These are phyloP conservation scores for Santalum album DNA, from an alignment of 164 flowering plant genomes.

Conservation along the genomic window DNA sequence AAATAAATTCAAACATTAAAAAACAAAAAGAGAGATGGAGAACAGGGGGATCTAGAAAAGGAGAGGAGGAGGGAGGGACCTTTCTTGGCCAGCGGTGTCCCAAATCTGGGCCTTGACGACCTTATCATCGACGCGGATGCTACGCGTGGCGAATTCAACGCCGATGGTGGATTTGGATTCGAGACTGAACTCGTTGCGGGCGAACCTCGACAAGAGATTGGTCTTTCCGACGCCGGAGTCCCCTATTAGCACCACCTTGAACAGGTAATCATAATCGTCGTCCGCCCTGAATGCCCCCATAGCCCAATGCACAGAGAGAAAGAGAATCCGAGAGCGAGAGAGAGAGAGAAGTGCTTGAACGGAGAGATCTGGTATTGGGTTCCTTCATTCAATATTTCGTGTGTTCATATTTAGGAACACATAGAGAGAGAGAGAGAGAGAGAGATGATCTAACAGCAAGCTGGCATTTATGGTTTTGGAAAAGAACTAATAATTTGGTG, in stretches of 20 bases:
- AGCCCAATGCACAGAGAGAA: background rate
- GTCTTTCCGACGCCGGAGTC: slow-evolving; percentile 72
- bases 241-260: slow-evolving; percentile 67
- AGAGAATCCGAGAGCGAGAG: background rate
- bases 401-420: background rate
- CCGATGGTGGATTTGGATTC: slow-evolving; percentile 73
- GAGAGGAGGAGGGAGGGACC: slow-evolving; percentile 19
- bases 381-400: background rate
- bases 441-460: background rate
- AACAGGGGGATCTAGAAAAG: background rate
- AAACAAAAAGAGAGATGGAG: background rate
- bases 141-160: slow-evolving; percentile 68
- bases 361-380: background rate
- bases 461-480: background rate
- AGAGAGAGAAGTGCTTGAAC: background rate
- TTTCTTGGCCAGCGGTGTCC: slow-evolving; percentile 77
- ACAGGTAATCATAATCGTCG: slow-evolving; percentile 71
- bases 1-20: no score
- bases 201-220: slow-evolving; percentile 47
- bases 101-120: slow-evolving; percentile 75
- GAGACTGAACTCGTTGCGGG: slow-evolving; percentile 57
- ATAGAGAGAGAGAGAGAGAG: background rate
- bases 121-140: slow-evolving; percentile 59
- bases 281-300: slow-evolving; percentile 52
- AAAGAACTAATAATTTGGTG: no score